Conservation (phyloP, 305 asterid genomes). For the Ilex paraguariensis region DNA sequence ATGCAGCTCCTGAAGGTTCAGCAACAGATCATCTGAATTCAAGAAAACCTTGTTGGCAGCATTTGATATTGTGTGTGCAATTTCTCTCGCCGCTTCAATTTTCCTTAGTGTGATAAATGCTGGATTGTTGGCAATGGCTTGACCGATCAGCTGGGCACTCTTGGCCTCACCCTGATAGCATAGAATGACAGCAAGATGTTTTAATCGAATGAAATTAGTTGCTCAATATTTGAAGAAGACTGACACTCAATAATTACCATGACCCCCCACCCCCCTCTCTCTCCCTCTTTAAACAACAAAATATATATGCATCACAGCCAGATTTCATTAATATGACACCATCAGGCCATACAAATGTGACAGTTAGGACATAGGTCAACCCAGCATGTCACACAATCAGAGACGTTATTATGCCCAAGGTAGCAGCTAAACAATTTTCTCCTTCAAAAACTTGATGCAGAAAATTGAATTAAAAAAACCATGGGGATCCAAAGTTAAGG, state of each 20-base stretch:
- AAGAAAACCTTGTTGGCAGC: slow-evolving; percentile 73
- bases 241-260: too few species aligned
- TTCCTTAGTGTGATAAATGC: slow-evolving; percentile 83
- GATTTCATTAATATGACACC: too few species aligned
- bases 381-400: too few species aligned
- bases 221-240: neutral
- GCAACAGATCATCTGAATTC: slow-evolving; percentile 69
- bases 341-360: too few species aligned
- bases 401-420: too few species aligned
- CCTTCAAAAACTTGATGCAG: neutral
- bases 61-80: slow-evolving; percentile 49
- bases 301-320: too few species aligned
- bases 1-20: slow-evolving; percentile 62
- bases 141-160: slow-evolving; percentile 89
- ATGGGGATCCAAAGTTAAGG: neutral
- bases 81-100: slow-evolving; percentile 86
- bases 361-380: too few species aligned
- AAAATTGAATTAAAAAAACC: neutral
- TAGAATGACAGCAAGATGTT: too few species aligned
- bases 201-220: neutral
- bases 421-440: too few species aligned
- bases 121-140: slow-evolving; percentile 77
- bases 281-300: too few species aligned
- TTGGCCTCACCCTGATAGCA: slow-evolving; percentile 76
- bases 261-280: too few species aligned